Evolutionary conservation across 1,139 yeast species (phyloP), one percentile per base, ranked within the genome.

Genomic region (Tardiomyces digboiensis): DNA sequence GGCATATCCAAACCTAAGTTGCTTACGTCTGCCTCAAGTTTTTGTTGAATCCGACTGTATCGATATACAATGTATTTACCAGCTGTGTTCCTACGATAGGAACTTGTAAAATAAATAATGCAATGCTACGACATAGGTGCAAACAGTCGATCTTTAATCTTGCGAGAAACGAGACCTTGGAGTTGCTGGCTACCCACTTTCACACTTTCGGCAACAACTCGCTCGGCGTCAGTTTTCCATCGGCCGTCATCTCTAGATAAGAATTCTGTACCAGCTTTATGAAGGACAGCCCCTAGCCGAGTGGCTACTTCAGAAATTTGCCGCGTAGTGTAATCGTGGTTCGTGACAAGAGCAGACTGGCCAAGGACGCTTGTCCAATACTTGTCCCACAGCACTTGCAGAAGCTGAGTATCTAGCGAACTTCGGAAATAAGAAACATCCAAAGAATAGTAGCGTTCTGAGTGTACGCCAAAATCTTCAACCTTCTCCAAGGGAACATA

Each of bases 391-490:
- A 76, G 54, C 39, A 67, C 56, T 39, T 74, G 70, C 36, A 78
- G 60, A 38, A 80, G 59, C 45, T 65, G 65, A 12, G 64, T 55
- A 52, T 84, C 91, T n/a, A 70, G 55, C 1, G 68, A 60, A 39
- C 78, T 77, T 46, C 76, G 72, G 65, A 82, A 84, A 12, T 84
- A 70, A 37, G 77, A 74, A 36, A 87, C 72, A 29, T 80, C 78
- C 37, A 89, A 66, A 10, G 84, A 70, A 59, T 88, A 88, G 64
- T 85, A 89, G 50, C 70, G 72, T 42, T 78, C 75, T 0, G 87
- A 73, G 57, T 83, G 88, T 41, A 74, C 78, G 1, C 94, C 93
- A 59, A 75, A 80, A 51, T 83, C 88, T 42, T 72, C 70, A 46
- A 71, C 59, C 52, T 76, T 38, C 18, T 21, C 16, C 2, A 19